These are phyloP conservation scores for Echinosphaeria canescens DNA, from an alignment of 2,329 filamentous ascomycete species.

Conservation along the genomic window DNA sequence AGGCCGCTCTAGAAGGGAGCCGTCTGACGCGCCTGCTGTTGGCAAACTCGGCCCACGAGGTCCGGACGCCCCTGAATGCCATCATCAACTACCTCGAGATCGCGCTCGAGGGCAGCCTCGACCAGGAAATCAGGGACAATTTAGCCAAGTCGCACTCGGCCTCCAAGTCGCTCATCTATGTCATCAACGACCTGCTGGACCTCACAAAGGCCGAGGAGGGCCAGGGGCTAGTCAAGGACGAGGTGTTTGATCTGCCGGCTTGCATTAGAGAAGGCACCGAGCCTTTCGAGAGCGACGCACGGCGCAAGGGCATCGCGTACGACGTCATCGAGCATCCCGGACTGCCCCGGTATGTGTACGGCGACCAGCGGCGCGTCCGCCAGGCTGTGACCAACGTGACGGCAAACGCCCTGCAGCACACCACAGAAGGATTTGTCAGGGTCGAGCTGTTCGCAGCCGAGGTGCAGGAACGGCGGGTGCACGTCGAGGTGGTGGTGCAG, in stretches of 20 bases:
- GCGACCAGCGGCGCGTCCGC: constrained; percentile 60
- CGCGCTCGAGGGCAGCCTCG: constrained; percentile 59
- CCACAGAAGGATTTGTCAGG: constrained; percentile 39
- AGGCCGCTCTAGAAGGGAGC: constrained; percentile 62
- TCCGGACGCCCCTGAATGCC: constrained; percentile 75
- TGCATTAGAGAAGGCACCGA: constrained; percentile 63
- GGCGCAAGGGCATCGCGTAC: constrained; percentile 53
- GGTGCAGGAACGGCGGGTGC: constrained; percentile 26
- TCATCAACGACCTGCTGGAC: constrained; percentile 82
- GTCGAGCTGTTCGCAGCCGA: constrained; percentile 47
- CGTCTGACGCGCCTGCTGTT: constrained; percentile 60
- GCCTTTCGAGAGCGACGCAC: constrained; percentile 51
- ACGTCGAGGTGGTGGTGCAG: constrained; percentile 52
- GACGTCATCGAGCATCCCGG: constrained; percentile 44
- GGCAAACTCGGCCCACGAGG: constrained; percentile 80
- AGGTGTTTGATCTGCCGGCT: constrained; percentile 48
- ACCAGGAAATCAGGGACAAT: constrained; percentile 69
- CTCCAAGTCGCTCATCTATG: constrained; percentile 80
- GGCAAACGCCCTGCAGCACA: constrained; percentile 71
- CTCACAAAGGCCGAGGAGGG: constrained; percentile 78
- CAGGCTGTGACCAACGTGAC: constrained; percentile 69
- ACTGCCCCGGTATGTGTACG: constrained; percentile 48
- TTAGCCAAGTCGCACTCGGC: constrained; percentile 70
- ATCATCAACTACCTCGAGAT: constrained; percentile 94
- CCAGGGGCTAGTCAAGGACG: constrained; percentile 56